Conservation (phyloP, 2,329 filamentous ascomycete genomes). For the Geosmithia putterillii region DNA sequence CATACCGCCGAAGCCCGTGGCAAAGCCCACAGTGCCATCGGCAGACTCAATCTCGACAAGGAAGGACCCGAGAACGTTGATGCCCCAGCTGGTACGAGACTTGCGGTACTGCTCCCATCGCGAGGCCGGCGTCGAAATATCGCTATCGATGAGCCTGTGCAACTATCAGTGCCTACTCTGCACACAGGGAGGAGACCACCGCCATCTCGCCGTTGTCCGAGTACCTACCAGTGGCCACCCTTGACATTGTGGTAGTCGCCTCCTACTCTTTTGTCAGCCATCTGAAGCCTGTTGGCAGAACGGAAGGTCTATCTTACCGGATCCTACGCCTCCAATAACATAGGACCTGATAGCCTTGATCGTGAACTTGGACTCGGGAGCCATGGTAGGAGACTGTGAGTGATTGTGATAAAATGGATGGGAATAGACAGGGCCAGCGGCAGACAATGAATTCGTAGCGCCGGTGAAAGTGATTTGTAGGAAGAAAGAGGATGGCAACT, state of each 20-base stretch:
- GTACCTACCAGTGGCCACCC: conserved; percentile 49
- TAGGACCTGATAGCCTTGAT: conserved; percentile 67
- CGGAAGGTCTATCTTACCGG: conserved; percentile 26
- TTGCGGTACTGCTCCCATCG: conserved; percentile 79
- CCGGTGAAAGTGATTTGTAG: neutral
- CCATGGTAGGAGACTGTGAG: neutral
- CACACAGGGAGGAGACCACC: neutral
- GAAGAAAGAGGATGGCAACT: neutral
- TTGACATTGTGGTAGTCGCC: conserved; percentile 92
- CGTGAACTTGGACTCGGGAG: conserved; percentile 18
- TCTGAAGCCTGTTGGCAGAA: neutral
- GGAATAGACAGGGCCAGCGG: neutral
- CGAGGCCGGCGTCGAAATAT: conserved; percentile 88
- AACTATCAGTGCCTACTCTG: neutral
- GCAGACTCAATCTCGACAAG: conserved; percentile 79
- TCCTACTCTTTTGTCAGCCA: conserved; percentile 26
- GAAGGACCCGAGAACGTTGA: conserved; percentile 90
- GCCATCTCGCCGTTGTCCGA: neutral
- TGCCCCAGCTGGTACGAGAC: conserved; percentile 85
- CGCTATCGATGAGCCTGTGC: conserved; percentile 75
- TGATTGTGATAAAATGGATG: neutral
- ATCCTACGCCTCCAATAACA: conserved; percentile 51
- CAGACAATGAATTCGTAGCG: neutral
- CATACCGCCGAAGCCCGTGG: conserved; percentile 77
- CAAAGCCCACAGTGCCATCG: conserved; percentile 88